Evolutionary conservation across 148 eudicot species (phyloP), one percentile per base, ranked within the genome.

Genomic region (Rhododendron williamsianum): DNA sequence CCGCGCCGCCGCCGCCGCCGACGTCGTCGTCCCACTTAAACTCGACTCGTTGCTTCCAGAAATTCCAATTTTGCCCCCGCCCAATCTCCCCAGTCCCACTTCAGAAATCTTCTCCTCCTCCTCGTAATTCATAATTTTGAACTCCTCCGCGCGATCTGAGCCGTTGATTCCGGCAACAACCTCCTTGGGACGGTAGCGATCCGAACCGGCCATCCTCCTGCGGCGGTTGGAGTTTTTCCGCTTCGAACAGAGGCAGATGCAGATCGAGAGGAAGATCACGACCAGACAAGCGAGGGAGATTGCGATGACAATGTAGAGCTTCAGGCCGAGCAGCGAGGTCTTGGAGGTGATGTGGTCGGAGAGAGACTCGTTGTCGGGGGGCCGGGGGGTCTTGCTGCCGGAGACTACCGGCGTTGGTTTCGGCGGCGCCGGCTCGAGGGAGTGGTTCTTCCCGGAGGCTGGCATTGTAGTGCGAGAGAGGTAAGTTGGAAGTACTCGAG

Each of bases 1-100:
- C 88, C 85, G 81, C 45, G 85, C n/a, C n/a, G n/a, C n/a, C n/a
- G n/a, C 85, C 38, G 2, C 36, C 33, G 84, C 90, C 83, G 33
- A 12, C 76, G 38, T 12, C 21, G 76, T 30, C 41, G 76, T 33
- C 76, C 12, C 76, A 16, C 76, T 71, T 2, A 30, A 13, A 11
- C 76, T 71, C 76, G 76, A 71, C 76, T 1, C 33, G 15, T 71
- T 71, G 76, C 76, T 71, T 4, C 7, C 21, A 12, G 21, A 30
- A 13, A 21, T 71, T 30, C 76, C 76, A 2, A 12, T 71, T 33
- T 13, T 71, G 2, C 38, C 38, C 38, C 76, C 76, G 38, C 4
- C 6, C 76, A 71, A 33, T 30, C 6, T 3, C 41, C 76, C 76
- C 19, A 12, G 1, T 12, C 13, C 76, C 7, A 13, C 76, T 4